These are phyloP conservation scores for Aspergillus intermedius DNA, from an alignment of 2,329 filamentous ascomycete genomes.

Conservation along the genomic window DNA sequence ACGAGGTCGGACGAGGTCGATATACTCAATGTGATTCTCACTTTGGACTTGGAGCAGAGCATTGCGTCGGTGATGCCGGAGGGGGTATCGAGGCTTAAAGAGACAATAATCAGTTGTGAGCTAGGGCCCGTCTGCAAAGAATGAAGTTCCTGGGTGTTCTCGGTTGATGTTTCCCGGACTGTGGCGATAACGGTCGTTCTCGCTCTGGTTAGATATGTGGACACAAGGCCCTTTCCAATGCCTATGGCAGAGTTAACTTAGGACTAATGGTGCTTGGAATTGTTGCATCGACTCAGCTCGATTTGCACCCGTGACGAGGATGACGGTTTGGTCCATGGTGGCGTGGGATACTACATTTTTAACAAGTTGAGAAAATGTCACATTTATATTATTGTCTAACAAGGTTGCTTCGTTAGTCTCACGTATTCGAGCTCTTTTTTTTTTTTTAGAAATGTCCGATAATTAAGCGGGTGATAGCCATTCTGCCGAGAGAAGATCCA, in stretches of 20 bases:
- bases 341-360: not conserved
- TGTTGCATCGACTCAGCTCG: not conserved
- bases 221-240: slow-evolving; percentile 6
- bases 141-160: not conserved
- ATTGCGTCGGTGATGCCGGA: not conserved
- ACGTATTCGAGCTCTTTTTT: no score
- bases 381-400: no score
- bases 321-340: not conserved
- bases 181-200: slow-evolving; percentile 9
- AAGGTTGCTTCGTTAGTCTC: no score
- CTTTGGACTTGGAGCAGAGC: not conserved
- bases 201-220: not conserved
- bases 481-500: no score
- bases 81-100: not conserved
- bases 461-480: no score
- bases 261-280: not conserved
- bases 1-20: slow-evolving; percentile 9
- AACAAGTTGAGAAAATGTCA: no score
- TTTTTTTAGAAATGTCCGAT: no score
- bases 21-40: slow-evolving; percentile 3
- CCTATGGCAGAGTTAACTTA: not conserved
- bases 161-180: not conserved
- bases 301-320: slow-evolving; percentile 5
- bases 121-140: not conserved
- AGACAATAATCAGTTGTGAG: slow-evolving; percentile 2